Percentiles rank a stretch among this genome's conserved stretches.
These are phyloP conservation scores for Apiospora saccharicola DNA, from an alignment of 2,329 filamentous ascomycete species.

Conservation along the genomic window DNA sequence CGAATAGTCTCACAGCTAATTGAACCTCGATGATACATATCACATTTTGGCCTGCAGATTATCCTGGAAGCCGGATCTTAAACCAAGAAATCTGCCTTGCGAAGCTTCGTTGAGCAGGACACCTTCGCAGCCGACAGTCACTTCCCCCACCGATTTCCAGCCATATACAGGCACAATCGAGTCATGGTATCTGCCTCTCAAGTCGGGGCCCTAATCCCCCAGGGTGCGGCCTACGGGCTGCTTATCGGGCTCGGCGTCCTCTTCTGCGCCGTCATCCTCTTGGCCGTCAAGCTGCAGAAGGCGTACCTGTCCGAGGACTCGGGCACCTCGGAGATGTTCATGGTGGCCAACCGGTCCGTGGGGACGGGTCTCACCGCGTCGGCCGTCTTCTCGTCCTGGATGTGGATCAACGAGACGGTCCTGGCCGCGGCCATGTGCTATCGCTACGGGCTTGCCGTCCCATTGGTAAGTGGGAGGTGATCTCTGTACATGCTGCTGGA, in stretches of 20 bases:
- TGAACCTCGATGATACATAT: too few species aligned
- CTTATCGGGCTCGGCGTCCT: constrained; percentile 56
- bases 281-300: constrained; percentile 54
- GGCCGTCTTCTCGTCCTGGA: constrained; percentile 45
- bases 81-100: rapidly evolving
- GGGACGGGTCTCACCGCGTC: constrained; percentile 41
- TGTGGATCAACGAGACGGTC: constrained; percentile 54
- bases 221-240: constrained; percentile 52
- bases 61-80: too few species aligned
- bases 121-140: background rate
- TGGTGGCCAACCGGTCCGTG: constrained; percentile 45
- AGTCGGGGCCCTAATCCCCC: constrained; percentile 37
- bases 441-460: constrained; percentile 36
- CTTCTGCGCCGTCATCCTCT: constrained; percentile 55
- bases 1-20: too few species aligned
- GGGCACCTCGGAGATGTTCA: constrained; percentile 54
- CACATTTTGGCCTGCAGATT: too few species aligned
- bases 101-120: background rate
- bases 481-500: too few species aligned
- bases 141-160: too few species aligned
- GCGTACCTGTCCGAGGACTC: constrained; percentile 50
- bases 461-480: constrained; percentile 27
- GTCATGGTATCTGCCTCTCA: background rate
- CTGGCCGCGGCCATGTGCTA: constrained; percentile 46
- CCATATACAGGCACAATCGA: background rate